phyloP scores from a whole-genome alignment of 805 yeast genomes.

The Candida sithepensis region DNA sequence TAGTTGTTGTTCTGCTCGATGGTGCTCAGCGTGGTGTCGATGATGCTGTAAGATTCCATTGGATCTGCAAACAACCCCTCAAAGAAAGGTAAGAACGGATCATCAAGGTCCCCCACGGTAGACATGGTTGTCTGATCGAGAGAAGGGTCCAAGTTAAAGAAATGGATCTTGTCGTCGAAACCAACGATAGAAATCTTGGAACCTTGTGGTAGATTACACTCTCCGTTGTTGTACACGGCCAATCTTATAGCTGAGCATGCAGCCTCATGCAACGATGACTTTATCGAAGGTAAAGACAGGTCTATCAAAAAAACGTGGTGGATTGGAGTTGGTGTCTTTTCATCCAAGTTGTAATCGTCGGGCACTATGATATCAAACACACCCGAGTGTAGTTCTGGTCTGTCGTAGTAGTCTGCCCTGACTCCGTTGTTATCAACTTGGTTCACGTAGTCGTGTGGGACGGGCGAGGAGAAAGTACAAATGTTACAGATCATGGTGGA shows the following conservation, averaged over 20 bases:
- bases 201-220: slow-evolving; percentile 33
- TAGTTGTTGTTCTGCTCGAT: slow-evolving; percentile 47
- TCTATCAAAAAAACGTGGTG: slow-evolving; percentile 76
- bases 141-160: slow-evolving; percentile 61
- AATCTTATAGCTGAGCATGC: slow-evolving; percentile 68
- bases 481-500: slow-evolving; percentile 77
- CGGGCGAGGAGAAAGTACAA: slow-evolving; percentile 71
- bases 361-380: slow-evolving; percentile 86
- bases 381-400: slow-evolving; percentile 80
- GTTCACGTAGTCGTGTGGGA: slow-evolving; percentile 64
- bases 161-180: slow-evolving; percentile 68
- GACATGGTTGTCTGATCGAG: slow-evolving; percentile 55
- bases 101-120: slow-evolving; percentile 66
- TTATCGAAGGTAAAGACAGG: slow-evolving; percentile 54
- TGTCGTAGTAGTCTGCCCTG: slow-evolving; percentile 56
- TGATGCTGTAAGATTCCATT: slow-evolving; percentile 53
- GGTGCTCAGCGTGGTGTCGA: slow-evolving; percentile 63
- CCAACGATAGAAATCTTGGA: slow-evolving; percentile 68
- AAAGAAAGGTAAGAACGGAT: slow-evolving; percentile 77
- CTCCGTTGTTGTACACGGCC: slow-evolving; percentile 38
- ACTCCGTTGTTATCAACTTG: slow-evolving; percentile 58
- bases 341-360: slow-evolving; percentile 55
- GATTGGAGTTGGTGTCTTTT: slow-evolving; percentile 39
- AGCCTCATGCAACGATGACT: slow-evolving; percentile 57
- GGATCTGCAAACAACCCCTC: slow-evolving; percentile 82